A percentile compares a stretch with the other conserved stretches of the same genome.
Evolutionary conservation across 1,139 yeast species (phyloP).

Genomic region (Scheffersomyces lignicola): DNA sequence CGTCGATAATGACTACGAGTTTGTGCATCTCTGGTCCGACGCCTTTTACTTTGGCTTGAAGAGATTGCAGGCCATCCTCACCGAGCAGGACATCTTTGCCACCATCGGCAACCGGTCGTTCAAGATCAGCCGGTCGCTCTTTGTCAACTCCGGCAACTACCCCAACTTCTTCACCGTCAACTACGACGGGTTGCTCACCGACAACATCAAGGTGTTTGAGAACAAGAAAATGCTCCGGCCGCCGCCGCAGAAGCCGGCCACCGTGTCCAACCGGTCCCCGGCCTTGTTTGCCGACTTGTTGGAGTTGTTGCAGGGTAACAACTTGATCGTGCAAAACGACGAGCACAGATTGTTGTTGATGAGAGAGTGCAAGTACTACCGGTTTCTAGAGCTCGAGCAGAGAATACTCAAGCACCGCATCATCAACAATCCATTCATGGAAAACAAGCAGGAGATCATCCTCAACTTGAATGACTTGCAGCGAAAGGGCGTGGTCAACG

Average conservation of each 20-base stretch:
- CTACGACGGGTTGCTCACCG: conserved; percentile 48
- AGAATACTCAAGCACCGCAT: conserved; percentile 55
- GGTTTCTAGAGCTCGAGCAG: conserved; percentile 77
- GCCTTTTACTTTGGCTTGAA: conserved; percentile 70
- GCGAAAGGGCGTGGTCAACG: conserved; percentile 38
- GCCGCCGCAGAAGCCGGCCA: conserved; percentile 67
- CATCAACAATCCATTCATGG: conserved; percentile 49
- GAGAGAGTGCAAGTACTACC: conserved; percentile 73
- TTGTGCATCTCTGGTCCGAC: conserved; percentile 66
- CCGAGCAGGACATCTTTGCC: conserved; percentile 56
- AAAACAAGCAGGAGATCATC: conserved; percentile 52
- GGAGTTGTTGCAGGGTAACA: conserved; percentile 55
- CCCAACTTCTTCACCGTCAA: conserved; percentile 78
- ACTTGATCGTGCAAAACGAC: conserved; percentile 46
- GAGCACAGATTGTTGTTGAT: conserved; percentile 57
- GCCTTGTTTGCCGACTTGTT: conserved; percentile 61
- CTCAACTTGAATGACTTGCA: conserved; percentile 51
- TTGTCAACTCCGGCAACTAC: conserved; percentile 59
- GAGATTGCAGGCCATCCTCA: conserved; percentile 51
- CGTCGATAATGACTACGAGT: conserved; percentile 58
- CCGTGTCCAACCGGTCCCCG: conserved; percentile 55
- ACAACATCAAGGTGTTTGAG: conserved; percentile 41
- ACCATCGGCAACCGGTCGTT: conserved; percentile 63
- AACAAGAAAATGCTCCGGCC: conserved; percentile 60
- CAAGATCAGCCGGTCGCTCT: conserved; percentile 55